Conservation (phyloP, 2,329 filamentous ascomycete species). For the Zopfia rhizophila region DNA sequence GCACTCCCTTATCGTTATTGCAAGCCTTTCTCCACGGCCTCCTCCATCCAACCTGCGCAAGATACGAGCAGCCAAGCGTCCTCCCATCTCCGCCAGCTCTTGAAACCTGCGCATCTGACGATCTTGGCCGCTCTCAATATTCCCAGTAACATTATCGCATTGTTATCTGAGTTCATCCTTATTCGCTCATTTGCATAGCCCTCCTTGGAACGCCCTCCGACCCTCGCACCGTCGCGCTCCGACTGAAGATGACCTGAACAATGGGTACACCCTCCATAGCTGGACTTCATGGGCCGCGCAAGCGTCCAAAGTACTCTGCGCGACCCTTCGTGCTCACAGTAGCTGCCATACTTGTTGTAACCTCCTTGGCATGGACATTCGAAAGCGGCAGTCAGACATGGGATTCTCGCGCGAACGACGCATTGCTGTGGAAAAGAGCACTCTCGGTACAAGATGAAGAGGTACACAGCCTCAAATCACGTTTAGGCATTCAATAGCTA, state of each 20-base stretch:
- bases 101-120: too few species aligned
- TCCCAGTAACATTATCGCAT: too few species aligned
- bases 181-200: too few species aligned
- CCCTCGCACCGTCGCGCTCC: too few species aligned
- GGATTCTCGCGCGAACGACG: background rate
- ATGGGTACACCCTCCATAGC: conserved; percentile 27
- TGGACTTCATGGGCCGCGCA: conserved; percentile 28
- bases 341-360: conserved; percentile 39
- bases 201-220: too few species aligned
- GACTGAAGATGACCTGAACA: conserved; percentile 35
- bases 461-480: conserved; percentile 24
- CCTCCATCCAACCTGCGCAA: too few species aligned
- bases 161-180: too few species aligned
- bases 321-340: conserved; percentile 51
- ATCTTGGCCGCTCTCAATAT: too few species aligned
- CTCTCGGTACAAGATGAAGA: conserved; percentile 48
- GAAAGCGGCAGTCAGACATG: conserved; percentile 14
- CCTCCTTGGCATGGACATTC: conserved; percentile 41
- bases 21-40: too few species aligned
- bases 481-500: conserved; percentile 15
- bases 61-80: too few species aligned
- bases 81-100: too few species aligned
- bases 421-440: conserved; percentile 29
- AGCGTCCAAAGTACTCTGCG: conserved; percentile 46
- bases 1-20: too few species aligned